Evolutionary conservation across 73 alveolate species (phyloP), one percentile per base, ranked within the genome.

Genomic region (Blepharisma japonicum): DNA sequence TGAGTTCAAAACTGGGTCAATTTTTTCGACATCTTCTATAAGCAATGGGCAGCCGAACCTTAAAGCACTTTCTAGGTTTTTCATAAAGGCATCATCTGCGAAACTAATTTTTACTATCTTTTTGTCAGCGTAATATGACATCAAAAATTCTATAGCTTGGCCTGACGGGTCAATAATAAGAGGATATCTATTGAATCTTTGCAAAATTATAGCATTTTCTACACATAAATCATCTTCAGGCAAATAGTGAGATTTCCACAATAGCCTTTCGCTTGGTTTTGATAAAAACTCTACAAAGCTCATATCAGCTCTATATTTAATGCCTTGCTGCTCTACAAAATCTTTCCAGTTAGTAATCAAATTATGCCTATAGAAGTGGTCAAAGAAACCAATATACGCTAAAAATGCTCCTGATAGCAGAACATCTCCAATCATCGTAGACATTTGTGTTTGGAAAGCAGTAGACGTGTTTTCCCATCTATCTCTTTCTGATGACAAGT

Each of bases 331-430:
- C 49, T 83, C 91, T 7, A 91, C 80, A 68, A 88, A 87, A 70
- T 83, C 81, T 61, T 90, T 90, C 97, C 94, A 95, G 11, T 89
- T 90, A 50, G 77, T 72, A 39, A 74, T 21, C 61, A 89, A 81
- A 55, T 50, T 61, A 70, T 87, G 86, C 48, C 99, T 89, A 77
- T 93, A 94, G 86, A 83, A 94, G 70, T 95, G 99, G 80, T 97
- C 99, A 80, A 96, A 97, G 96, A 97, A 97, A 39, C 99, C 99
- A 71, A 96, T 93, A 85, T 97, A 97, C 7, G 99, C 94, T 50
- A 95, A 83, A 89, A 97, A 97, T 45, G 99, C 98, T 32, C 98
- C 93, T 20, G 98, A 86, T 48, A 95, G 88, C 74, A 91, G 83
- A 23, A 91, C 94, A 89, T 94, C 98, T 49, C 98, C 99, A 50